Base-by-base conservation (phyloP, 139 green algal genomes). In the Tetraselmis striata region DNA sequence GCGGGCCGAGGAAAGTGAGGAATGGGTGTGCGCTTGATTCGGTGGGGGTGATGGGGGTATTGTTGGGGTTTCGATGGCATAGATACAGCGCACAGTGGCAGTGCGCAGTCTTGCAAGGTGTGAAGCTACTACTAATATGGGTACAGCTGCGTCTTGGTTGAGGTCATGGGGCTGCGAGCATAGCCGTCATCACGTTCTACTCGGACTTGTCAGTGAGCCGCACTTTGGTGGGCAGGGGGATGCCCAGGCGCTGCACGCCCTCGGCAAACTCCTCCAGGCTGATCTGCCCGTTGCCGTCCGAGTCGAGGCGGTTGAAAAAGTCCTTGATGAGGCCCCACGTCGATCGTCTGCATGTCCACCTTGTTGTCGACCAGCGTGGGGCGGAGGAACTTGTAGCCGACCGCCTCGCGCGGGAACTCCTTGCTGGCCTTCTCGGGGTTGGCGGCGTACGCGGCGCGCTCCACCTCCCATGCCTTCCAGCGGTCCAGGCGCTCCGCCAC, bases 281-380 rank as follows among this genome's bases (percentile, higher is more conserved):
- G 74, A 77, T 77, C 26, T 77, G 74, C 74, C 74, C n/a, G 74
- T 28, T 28, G 74, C n/a, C 26, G 74, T 77, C 74, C 74, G 25
- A 29, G 74, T 77, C 74, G 74, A 77, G 74, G 74, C n/a, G 26
- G 74, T 77, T 29, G 74, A 77, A 77, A 29, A 77, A 77, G 74
- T 77, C 74, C 74, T 29, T 77, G 74, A 77, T 28, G 5, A 77
- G 74, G n/a, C 26, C 74, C n/a, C 23, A 77, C 23, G 23, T 77
- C 74, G 23, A 77, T 18, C 26, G 11, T 2, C 26, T 77, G 5
- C 5, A 28, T 22, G 26, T 28, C 74, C 74, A 29, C 74, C 74
- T 18, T 29, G 26, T 28, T 29, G 74, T 18, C 25, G 74, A 2
- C 74, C 74, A 31, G 74, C 2, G 45, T 67, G 45, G 74, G 74